Evolutionary conservation across 2,329 filamentous ascomycete genomes (phyloP).

Genomic region (Ceratocystis variospora): DNA sequence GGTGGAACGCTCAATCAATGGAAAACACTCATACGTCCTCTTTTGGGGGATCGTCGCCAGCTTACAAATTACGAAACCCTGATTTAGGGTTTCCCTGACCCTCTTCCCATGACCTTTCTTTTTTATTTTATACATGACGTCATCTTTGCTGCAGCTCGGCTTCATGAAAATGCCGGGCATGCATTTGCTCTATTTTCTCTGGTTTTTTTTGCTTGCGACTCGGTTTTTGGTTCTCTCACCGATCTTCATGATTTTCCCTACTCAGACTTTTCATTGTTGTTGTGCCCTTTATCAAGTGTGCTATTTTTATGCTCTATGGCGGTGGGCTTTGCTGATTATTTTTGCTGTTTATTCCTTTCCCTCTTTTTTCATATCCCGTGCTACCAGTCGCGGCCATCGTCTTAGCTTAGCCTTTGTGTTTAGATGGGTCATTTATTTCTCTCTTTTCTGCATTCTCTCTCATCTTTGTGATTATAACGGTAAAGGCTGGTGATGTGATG

Average conservation of each 20-base stretch:
- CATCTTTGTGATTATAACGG: background rate
- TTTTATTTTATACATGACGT: conserved; percentile 8
- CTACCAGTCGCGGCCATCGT: background rate
- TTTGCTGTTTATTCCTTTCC: conserved; percentile 1
- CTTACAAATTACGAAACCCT: background rate
- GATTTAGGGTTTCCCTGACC: background rate
- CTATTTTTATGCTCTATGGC: background rate
- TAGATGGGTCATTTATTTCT: conserved; percentile 6
- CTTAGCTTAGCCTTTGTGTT: conserved; percentile 4
- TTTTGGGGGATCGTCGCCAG: background rate
- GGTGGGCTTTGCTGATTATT: conserved; percentile 8
- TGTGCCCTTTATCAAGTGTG: background rate
- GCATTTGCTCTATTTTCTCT: conserved; percentile 2
- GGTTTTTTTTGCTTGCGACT: background rate
- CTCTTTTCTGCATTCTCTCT: background rate
- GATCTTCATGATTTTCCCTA: background rate
- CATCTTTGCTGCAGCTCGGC: background rate
- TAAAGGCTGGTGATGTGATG: background rate
- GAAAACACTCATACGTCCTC: background rate
- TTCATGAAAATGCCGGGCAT: background rate
- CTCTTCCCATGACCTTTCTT: background rate
- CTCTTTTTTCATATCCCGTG: conserved; percentile 3
- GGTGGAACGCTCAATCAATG: background rate
- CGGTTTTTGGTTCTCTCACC: background rate
- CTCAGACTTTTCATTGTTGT: background rate